Evolutionary conservation across 768 basidiomycete species (phyloP), one percentile per base, ranked within the genome.

Genomic region (Tremella fuciformis): DNA sequence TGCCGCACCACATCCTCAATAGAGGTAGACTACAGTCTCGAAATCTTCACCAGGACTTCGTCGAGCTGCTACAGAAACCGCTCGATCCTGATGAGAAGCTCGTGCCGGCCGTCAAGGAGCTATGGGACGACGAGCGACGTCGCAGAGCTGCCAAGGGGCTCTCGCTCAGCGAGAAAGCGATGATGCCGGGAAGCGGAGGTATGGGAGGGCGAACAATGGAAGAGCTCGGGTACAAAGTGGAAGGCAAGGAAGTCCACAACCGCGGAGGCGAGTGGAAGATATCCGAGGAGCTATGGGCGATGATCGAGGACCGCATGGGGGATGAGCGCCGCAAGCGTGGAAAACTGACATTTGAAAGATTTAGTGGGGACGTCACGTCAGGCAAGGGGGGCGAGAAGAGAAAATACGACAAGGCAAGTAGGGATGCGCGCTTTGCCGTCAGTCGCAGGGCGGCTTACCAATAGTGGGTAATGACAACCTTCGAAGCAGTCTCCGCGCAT

Each of bases 81-180:
- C 84, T 55, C 63, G 81, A 73, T 37, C 64, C 64, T 3, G 65
- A 75, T 11, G 88, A 89, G 65, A 89, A 88, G 44, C 82, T 94
- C 24, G 88, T 99, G 6, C 80, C 86, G 41, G 86, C 90, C 68
- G 88, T 98, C 47, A 85, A 89, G 62, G 94, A 97, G 77, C 81
- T 98, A 1, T 99, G 94, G 94, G 89, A 93, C 51, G 92, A 97
- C 67, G 94, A 99, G 78, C 84, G 88, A n/a, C 81, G 81, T 11
- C 84, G 91, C 8, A 82, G 93, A 18, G 74, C 77, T 22, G 81
- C 80, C 2, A 83, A 81, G 34, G 91, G 91, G 1, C 80, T 92
- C 34, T 71, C 83, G 59, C 85, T 91, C 4, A 83, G 57, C 13
- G 66, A 88, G 16, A 88, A 88, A 13, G 83, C 83, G 42, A 80